Conservation (phyloP, 371 early-diverging fungal genomes). For the Syncephalis plumigaleata region DNA sequence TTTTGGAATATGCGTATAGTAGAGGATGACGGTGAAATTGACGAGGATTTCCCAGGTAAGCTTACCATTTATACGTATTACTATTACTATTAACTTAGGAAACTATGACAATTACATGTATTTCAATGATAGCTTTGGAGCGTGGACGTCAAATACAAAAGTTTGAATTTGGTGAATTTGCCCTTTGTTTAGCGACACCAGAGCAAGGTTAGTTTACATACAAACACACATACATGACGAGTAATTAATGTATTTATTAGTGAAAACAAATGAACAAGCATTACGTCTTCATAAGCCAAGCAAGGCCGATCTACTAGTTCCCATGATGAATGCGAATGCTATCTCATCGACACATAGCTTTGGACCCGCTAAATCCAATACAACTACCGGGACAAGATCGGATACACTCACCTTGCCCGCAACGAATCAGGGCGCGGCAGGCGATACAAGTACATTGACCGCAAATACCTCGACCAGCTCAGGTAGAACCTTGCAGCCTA, state of each 20-base stretch:
- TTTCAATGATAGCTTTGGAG: conserved; percentile 47
- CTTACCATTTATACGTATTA: background rate
- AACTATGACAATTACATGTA: background rate
- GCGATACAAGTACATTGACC: too few species aligned
- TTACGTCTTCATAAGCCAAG: background rate
- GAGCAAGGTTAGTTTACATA: too few species aligned
- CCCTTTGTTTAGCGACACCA: conserved; percentile 61
- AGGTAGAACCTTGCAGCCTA: too few species aligned
- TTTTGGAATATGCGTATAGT: conserved; percentile 82
- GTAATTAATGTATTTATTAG: background rate
- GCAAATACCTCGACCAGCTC: too few species aligned
- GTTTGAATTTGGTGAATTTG: conserved; percentile 82
- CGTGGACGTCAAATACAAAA: conserved; percentile 65
- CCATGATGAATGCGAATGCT: background rate
- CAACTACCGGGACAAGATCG: too few species aligned
- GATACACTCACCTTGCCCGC: too few species aligned
- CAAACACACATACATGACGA: too few species aligned
- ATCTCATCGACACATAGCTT: background rate
- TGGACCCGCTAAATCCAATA: too few species aligned
- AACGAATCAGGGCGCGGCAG: too few species aligned
- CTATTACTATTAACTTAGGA: background rate
- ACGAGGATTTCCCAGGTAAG: conserved; percentile 88
- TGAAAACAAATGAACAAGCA: background rate
- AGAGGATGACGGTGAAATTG: conserved; percentile 88
- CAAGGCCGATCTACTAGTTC: background rate